Evolutionary conservation across 1,284 basidiomycete species (phyloP).

Genomic region (Peniophora sp.): DNA sequence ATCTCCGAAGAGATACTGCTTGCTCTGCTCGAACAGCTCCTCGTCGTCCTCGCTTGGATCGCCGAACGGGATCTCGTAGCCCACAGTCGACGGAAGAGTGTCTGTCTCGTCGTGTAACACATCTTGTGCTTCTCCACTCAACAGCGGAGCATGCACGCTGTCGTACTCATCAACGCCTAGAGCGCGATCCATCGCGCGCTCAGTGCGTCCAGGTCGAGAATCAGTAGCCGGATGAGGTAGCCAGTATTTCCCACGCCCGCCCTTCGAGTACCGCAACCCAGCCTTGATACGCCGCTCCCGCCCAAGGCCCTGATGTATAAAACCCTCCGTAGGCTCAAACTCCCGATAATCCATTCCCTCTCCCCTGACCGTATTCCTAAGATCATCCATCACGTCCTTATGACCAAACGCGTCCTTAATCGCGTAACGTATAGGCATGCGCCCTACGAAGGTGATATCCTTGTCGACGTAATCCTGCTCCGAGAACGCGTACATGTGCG

Average conservation of each 20-base stretch:
- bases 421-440: constrained; percentile 83
- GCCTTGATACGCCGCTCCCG: constrained; percentile 80
- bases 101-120: constrained; percentile 63
- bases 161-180: constrained; percentile 33
- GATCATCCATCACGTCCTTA: constrained; percentile 85
- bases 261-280: constrained; percentile 84
- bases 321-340: constrained; percentile 92
- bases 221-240: constrained; percentile 60
- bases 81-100: constrained; percentile 38
- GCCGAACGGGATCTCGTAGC: constrained; percentile 61
- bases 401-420: constrained; percentile 82
- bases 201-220: constrained; percentile 29
- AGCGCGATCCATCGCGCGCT: constrained; percentile 13
- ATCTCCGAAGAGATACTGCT: constrained; percentile 82
- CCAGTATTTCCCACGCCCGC: constrained; percentile 89
- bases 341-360: constrained; percentile 92
- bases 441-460: constrained; percentile 63
- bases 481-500: constrained; percentile 86
- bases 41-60: constrained; percentile 59
- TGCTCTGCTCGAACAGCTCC: constrained; percentile 61
- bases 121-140: constrained; percentile 56
- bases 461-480: constrained; percentile 78
- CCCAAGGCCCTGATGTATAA: constrained; percentile 81
- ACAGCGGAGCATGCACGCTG: constrained; percentile 72
- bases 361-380: constrained; percentile 76